Evolutionary conservation across 768 basidiomycete genomes (phyloP).

Genomic region (Lactifluus rugatus): DNA sequence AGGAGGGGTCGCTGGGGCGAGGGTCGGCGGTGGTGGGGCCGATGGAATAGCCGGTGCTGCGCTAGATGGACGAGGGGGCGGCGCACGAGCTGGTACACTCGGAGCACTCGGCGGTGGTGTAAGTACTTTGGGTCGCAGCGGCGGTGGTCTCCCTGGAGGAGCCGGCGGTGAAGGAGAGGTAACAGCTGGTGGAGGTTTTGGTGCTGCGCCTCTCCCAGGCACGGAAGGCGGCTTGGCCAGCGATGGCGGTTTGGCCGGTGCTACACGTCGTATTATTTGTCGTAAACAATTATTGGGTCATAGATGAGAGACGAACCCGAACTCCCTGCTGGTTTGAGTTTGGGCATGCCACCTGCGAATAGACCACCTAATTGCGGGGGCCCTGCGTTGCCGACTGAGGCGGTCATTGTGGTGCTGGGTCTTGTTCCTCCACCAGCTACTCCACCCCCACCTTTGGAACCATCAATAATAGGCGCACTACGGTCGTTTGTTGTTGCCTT

Average conservation of each 20-base stretch:
- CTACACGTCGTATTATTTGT: constrained; percentile 1
- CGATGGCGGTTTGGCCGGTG: constrained; percentile 19
- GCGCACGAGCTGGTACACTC: constrained; percentile 16
- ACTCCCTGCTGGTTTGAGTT: constrained; percentile 69
- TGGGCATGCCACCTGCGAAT: constrained; percentile 89
- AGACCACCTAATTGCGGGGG: constrained; percentile 77
- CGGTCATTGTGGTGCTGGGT: constrained; percentile 24
- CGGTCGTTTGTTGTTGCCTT: constrained; percentile 79
- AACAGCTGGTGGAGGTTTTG: constrained; percentile 22
- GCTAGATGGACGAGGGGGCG: constrained; percentile 30
- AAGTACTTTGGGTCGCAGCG: constrained; percentile 7
- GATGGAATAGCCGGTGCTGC: constrained; percentile 24
- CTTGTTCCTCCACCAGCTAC: constrained; percentile 32
- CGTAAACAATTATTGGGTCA: neutral
- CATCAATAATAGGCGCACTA: constrained; percentile 55
- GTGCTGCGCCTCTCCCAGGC: constrained; percentile 30
- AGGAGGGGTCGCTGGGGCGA: no score
- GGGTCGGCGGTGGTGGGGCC: constrained; percentile 20
- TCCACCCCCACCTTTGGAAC: constrained; percentile 28
- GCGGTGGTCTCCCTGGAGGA: constrained; percentile 23
- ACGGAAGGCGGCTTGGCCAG: constrained; percentile 20
- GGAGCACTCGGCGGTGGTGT: constrained; percentile 22
- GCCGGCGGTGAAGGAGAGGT: constrained; percentile 25
- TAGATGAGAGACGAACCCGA: constrained; percentile 1
- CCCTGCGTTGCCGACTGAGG: constrained; percentile 30